Evolutionary conservation across 805 yeast genomes (phyloP).

Genomic region (Metschnikowia orientalis): DNA sequence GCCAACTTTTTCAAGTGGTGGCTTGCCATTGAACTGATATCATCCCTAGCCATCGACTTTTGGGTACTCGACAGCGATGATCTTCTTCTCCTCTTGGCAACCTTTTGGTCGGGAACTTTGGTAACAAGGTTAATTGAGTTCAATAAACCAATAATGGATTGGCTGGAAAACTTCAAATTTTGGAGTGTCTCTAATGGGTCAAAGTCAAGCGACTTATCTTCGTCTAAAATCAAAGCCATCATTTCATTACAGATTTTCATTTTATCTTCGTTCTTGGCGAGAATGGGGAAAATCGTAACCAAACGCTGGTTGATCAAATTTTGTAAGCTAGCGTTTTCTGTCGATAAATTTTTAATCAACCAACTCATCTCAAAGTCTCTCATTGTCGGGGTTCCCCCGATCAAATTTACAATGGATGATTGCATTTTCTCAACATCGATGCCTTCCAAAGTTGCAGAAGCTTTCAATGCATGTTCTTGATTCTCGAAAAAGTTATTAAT

Average conservation of each 20-base stretch:
- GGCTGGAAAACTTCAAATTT: constrained; percentile 49
- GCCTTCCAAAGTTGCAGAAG: constrained; percentile 42
- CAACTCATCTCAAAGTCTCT: constrained; percentile 51
- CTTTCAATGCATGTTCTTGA: constrained; percentile 44
- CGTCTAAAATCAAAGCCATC: constrained; percentile 55
- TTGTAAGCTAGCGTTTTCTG: constrained; percentile 29
- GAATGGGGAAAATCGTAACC: constrained; percentile 47
- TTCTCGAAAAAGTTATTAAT: constrained; percentile 25
- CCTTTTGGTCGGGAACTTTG: constrained; percentile 44
- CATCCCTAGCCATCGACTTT: constrained; percentile 69
- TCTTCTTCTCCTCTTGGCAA: constrained; percentile 71
- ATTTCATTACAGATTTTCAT: constrained; percentile 45
- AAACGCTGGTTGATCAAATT: constrained; percentile 47
- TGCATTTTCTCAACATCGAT: constrained; percentile 55
- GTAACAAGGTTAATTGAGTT: constrained; percentile 54
- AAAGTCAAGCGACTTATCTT: constrained; percentile 20
- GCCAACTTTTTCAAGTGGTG: constrained; percentile 75
- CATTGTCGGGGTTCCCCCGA: constrained; percentile 35
- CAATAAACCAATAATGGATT: constrained; percentile 55
- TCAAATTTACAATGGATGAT: constrained; percentile 48
- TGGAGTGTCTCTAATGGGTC: constrained; percentile 49
- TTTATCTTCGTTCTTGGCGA: constrained; percentile 54
- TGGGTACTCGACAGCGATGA: constrained; percentile 66
- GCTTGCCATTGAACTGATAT: constrained; percentile 70
- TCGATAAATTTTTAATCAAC: constrained; percentile 45